These are phyloP conservation scores for Diaporthe citri DNA, from an alignment of 2,329 filamentous ascomycete species.

Conservation along the genomic window DNA sequence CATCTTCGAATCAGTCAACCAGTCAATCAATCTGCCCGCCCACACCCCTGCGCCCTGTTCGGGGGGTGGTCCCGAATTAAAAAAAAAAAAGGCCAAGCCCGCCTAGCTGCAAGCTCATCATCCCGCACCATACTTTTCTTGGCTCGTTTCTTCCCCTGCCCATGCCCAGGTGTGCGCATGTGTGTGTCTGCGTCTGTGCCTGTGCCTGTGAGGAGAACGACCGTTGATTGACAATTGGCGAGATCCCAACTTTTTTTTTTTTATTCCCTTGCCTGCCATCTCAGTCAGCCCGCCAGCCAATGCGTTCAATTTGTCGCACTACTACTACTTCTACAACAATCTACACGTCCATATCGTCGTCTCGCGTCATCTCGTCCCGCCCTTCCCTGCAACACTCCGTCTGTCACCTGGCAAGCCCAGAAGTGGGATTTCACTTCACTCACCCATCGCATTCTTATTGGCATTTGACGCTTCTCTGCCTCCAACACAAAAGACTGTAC, in stretches of 20 bases:
- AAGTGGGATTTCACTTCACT: neutral
- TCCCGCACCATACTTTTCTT: conserved; percentile 30
- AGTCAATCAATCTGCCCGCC: neutral
- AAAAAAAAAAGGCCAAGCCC: conserved; percentile 32
- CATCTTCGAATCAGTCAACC: conserved; percentile 5
- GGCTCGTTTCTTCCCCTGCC: conserved; percentile 20
- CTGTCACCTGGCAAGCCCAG: neutral
- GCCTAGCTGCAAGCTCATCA: conserved; percentile 31
- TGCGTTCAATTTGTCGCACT: neutral
- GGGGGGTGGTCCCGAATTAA: conserved; percentile 29
- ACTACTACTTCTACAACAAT: neutral
- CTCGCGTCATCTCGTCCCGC: neutral
- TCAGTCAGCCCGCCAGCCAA: neutral
- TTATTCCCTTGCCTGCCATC: neutral
- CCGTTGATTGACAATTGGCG: conserved; percentile 14
- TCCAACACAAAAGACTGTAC: neutral
- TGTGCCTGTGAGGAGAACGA: conserved; percentile 18
- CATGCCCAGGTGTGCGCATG: conserved; percentile 6
- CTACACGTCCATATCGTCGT: neutral
- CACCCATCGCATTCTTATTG: neutral
- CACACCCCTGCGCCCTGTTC: conserved; percentile 14
- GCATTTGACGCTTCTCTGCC: neutral
- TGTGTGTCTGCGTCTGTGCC: neutral
- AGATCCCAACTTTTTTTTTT: conserved; percentile 9
- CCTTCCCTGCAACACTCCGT: neutral